These are phyloP conservation scores for Rhynchospora pubera DNA, from an alignment of 176 grass and related monocot species.

Conservation along the genomic window DNA sequence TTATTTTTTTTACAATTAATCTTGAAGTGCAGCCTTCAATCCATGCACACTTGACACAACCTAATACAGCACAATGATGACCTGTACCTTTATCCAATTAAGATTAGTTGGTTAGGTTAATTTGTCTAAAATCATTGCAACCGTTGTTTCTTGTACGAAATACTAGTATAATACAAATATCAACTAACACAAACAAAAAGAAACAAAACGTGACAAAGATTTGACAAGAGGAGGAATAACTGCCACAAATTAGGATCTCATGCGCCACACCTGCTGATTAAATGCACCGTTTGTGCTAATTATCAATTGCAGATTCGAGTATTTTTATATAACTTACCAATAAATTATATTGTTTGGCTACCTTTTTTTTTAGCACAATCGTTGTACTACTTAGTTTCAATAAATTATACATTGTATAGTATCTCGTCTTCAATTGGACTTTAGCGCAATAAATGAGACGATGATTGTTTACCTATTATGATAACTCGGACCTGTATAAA, in stretches of 20 bases:
- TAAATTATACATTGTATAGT: not conserved
- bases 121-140: not conserved
- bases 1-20: not conserved
- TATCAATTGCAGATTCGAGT: not conserved
- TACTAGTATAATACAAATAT: too few species aligned
- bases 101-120: not conserved
- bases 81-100: constrained; percentile 2
- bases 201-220: not conserved
- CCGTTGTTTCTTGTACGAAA: not conserved
- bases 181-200: too few species aligned
- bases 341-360: not conserved
- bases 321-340: not conserved
- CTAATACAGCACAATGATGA: not conserved
- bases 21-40: not conserved
- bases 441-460: not conserved
- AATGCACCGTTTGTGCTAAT: not conserved
- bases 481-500: not conserved
- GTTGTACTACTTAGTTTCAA: not conserved
- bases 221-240: not conserved
- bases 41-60: not conserved
- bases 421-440: not conserved
- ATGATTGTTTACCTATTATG: not conserved
- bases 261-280: not conserved
- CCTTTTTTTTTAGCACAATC: not conserved
- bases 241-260: not conserved